Conservation (phyloP, 441 rosid species). For the Populus hybrid region DNA sequence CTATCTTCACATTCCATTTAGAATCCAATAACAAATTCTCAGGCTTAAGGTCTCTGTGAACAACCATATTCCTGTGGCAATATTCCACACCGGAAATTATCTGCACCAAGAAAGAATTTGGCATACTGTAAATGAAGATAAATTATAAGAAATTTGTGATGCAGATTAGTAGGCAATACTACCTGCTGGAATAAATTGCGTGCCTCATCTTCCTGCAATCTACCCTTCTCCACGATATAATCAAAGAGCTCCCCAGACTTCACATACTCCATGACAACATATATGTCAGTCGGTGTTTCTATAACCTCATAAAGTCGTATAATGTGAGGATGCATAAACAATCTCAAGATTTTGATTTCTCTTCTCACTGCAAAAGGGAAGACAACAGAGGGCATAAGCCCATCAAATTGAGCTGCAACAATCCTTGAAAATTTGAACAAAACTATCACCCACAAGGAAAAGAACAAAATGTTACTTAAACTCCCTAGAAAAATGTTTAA, state of each 20-base stretch:
- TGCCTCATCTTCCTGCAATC: conserved; percentile 89
- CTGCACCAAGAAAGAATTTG: conserved; percentile 45
- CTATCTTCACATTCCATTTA: conserved; percentile 84
- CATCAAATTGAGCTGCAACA: not conserved
- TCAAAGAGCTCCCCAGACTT: conserved; percentile 95
- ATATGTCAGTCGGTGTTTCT: conserved; percentile 73
- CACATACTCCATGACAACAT: conserved; percentile 91
- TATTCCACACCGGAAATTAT: conserved; percentile 94
- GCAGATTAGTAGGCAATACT: conserved; percentile 11
- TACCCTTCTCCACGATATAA: conserved; percentile 87
- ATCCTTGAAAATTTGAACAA: not conserved
- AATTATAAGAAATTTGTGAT: conserved; percentile 6
- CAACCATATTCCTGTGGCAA: conserved; percentile 95
- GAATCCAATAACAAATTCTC: conserved; percentile 93
- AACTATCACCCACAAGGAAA: not conserved
- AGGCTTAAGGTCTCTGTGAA: conserved; percentile 94
- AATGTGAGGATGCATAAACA: conserved; percentile 98
- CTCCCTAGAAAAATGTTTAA: not conserved
- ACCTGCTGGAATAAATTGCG: conserved; percentile 98
- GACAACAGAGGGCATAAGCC: not conserved
- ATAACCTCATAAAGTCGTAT: conserved; percentile 92
- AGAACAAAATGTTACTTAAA: not conserved
- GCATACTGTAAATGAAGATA: not conserved
- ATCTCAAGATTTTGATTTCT: conserved; percentile 81
- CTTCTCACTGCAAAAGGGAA: conserved; percentile 63